These are phyloP conservation scores for Yamadazyma takamatsuzukensis DNA, from an alignment of 805 yeast genomes.

Conservation along the genomic window DNA sequence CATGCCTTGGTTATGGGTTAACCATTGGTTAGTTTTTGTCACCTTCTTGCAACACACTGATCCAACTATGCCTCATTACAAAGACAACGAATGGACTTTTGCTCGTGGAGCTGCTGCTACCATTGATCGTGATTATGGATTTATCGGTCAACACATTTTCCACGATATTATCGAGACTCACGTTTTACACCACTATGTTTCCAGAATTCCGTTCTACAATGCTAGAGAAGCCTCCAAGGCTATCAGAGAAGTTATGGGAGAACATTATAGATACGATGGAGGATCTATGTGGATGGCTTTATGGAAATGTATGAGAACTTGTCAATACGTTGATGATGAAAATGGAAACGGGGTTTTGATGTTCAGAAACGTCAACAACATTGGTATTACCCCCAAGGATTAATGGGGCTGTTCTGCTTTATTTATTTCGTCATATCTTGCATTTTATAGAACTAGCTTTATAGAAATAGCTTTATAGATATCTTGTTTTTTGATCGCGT, in stretches of 20 bases:
- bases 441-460: neutral
- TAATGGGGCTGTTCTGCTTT: conserved; percentile 4
- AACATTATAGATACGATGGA: conserved; percentile 61
- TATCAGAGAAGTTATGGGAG: conserved; percentile 81
- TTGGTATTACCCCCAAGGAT: conserved; percentile 38
- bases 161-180: conserved; percentile 91
- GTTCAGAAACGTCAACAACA: conserved; percentile 60
- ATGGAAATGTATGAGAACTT: conserved; percentile 61
- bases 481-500: neutral
- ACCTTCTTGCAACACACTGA: conserved; percentile 85
- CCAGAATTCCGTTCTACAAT: conserved; percentile 84
- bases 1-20: conserved; percentile 73
- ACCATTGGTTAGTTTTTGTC: conserved; percentile 88
- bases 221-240: conserved; percentile 79
- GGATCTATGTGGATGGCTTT: conserved; percentile 71
- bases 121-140: conserved; percentile 79
- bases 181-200: conserved; percentile 79
- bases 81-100: conserved; percentile 71
- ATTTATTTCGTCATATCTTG: neutral
- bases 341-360: conserved; percentile 50
- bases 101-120: conserved; percentile 91
- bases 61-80: conserved; percentile 76
- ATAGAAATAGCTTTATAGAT: neutral
- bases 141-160: conserved; percentile 72
- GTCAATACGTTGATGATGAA: conserved; percentile 69